These are phyloP conservation scores for Calonectria pseudoreteaudii DNA, from an alignment of 2,329 filamentous ascomycete genomes.

Conservation along the genomic window DNA sequence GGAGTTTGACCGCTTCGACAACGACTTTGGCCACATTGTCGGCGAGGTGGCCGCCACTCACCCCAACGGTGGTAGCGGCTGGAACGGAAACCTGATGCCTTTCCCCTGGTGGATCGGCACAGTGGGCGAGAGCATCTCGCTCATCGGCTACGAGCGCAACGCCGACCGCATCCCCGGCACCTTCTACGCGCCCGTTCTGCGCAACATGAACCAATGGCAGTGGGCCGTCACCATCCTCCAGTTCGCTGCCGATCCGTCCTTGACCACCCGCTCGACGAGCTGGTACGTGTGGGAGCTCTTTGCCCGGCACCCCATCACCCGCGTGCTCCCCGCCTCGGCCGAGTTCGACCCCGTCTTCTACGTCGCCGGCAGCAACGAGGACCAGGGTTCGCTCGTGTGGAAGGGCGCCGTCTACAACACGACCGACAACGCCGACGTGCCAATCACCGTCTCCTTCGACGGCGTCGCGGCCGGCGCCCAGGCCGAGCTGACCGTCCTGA, in stretches of 20 bases:
- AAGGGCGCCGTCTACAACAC: constrained; percentile 67
- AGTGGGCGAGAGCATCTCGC: constrained; percentile 73
- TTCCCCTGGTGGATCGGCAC: constrained; percentile 70
- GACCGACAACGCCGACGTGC: constrained; percentile 56
- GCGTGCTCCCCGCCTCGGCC: constrained; percentile 58
- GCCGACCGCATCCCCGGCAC: constrained; percentile 67
- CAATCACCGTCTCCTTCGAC: constrained; percentile 59
- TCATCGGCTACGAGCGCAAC: constrained; percentile 75
- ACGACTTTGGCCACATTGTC: constrained; percentile 52
- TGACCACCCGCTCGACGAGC: constrained; percentile 63
- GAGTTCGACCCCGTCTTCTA: constrained; percentile 61
- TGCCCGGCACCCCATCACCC: constrained; percentile 57
- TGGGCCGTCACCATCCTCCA: constrained; percentile 65
- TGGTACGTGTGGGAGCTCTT: constrained; percentile 64
- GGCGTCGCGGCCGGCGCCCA: constrained; percentile 52
- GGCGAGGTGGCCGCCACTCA: constrained; percentile 66
- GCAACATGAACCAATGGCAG: constrained; percentile 62
- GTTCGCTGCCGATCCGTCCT: constrained; percentile 58
- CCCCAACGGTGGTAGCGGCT: constrained; percentile 63
- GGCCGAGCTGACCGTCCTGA: constrained; percentile 59
- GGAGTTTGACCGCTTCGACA: constrained; percentile 66
- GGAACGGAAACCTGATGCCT: constrained; percentile 56
- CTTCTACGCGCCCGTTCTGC: constrained; percentile 62
- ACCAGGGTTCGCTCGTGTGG: constrained; percentile 57
- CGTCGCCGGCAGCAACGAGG: constrained; percentile 60